Evolutionary conservation across 768 basidiomycete genomes (phyloP), one percentile per base, ranked within the genome.

Genomic region (Lactifluus echinatus): DNA sequence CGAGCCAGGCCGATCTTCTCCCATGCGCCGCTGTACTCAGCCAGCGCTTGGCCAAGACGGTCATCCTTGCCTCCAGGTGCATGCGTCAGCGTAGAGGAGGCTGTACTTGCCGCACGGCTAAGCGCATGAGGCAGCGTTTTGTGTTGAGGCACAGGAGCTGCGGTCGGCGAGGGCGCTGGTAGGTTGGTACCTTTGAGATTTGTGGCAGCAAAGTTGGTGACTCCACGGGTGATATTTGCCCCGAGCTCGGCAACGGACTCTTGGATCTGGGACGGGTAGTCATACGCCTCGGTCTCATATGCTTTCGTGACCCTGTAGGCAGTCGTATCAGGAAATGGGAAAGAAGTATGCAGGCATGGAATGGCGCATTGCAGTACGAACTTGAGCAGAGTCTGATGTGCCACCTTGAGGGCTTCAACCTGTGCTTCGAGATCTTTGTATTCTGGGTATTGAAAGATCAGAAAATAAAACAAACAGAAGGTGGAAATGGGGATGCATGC

Each of bases 71-170:
- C 71, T 26, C 76, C 75, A 3, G 75, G 68, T 1, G 75, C 73
- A 2, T 63, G 60, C n/a, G 73, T 71, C 29, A 87, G 66, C 11
- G 73, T 71, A 5, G 68, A 69, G 2, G 83, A 78, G 0, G 84
- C 89, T 8, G 73, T 67, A 36, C 81, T 79, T 0, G 93, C 83
- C 0, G 94, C 86, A 50, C 96, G 87, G 19, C 84, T 79, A 51
- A 98, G 81, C 0, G 96, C 95, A 65, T 98, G 96, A 0, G 96
- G 91, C 51, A 98, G 86, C 0, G 96, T 98, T 83, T 98, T 98
- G 76, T 93, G 93, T 65, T 85, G 86, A 26, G 74, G 67, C 2
- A 75, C 72, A 23, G 81, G 77, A 2, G 81, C 75, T 0, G 83
- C 71, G 43, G 81, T 66, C 19, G 85, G 81, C 3, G 79, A 71